Evolutionary conservation across 179 eudicot genomes (phyloP), one percentile per base, ranked within the genome.

Genomic region (Beta lomatogona): DNA sequence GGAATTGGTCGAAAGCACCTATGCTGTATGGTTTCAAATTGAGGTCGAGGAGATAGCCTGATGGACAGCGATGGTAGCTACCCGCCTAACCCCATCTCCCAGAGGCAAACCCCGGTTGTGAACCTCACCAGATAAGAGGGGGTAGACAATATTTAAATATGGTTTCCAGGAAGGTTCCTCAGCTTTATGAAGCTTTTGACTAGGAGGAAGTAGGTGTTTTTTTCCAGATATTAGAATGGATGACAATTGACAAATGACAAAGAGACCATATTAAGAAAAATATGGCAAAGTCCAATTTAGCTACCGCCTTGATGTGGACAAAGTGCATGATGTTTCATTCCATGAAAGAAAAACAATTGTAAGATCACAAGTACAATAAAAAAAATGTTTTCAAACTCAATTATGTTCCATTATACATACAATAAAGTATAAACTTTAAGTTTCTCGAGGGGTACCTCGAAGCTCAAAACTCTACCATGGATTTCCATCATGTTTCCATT

Each of bases 391-490:
- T 12, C 54, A 66, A 15, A 73, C 64, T 45, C 55, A 53, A 58
- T 57, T 21, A 68, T 75, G 67, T 68, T 57, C 21, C 75, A 75
- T 46, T 41, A 22, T 14, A 69, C 71, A 31, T 6, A 19, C 48
- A 75, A 50, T 46, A 25, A 36, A 18, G 28, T 22, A 50, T 46
- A 25, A 36, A 18, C 48, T 22, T 41, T 8, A 25, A 81, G 71
- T 69, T 59, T 76, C 57, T 48, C 28, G 66, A 31, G 66, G 22
- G 75, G 22, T 81, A 69, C 76, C 84, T 76, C 16, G 5, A 67
- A 76, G 67, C 55, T 66, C 19, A 71, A 65, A 4, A 66, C 48
- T 67, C 53, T 18, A 65, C 21, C 45, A 60, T 28, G 78, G 65
- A 57, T 48, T 57, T 16, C 65, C 77, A 19, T 16, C 48, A 57